These are phyloP conservation scores for Phaseolus coccineus DNA, from an alignment of 331 rosid species.

Conservation along the genomic window DNA sequence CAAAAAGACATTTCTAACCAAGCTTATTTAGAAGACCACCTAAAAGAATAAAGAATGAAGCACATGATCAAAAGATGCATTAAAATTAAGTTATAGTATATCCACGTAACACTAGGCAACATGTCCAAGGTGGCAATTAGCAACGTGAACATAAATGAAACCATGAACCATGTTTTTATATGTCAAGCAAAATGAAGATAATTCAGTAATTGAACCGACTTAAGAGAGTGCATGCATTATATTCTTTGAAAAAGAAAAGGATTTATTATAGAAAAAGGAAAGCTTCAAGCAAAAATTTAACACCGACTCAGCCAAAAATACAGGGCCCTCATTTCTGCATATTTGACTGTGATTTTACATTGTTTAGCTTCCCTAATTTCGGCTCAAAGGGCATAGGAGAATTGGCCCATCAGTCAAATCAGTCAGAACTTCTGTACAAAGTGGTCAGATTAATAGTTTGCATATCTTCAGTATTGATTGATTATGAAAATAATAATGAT, in stretches of 20 bases:
- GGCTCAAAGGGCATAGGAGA: not conserved
- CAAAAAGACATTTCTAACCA: conserved; percentile 44
- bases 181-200: conserved; percentile 15
- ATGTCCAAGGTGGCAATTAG: conserved; percentile 34
- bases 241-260: not conserved
- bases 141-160: not conserved
- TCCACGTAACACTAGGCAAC: conserved; percentile 31
- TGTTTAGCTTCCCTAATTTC: conserved; percentile 29
- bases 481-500: conserved; percentile 40
- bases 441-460: conserved; percentile 27
- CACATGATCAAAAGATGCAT: conserved; percentile 45
- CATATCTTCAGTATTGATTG: not conserved
- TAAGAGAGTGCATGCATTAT: not conserved
- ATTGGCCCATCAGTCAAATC: conserved; percentile 35
- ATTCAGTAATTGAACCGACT: conserved; percentile 13
- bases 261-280: not conserved
- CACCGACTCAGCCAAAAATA: conserved; percentile 23
- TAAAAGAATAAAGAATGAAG: conserved; percentile 38
- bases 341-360: conserved; percentile 24
- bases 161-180: not conserved
- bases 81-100: conserved; percentile 14
- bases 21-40: conserved; percentile 41
- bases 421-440: conserved; percentile 14
- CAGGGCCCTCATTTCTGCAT: not conserved
- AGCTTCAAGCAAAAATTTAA: conserved; percentile 31